Base-by-base conservation (phyloP, 2,329 filamentous ascomycete species). In the Penicillium freii region DNA sequence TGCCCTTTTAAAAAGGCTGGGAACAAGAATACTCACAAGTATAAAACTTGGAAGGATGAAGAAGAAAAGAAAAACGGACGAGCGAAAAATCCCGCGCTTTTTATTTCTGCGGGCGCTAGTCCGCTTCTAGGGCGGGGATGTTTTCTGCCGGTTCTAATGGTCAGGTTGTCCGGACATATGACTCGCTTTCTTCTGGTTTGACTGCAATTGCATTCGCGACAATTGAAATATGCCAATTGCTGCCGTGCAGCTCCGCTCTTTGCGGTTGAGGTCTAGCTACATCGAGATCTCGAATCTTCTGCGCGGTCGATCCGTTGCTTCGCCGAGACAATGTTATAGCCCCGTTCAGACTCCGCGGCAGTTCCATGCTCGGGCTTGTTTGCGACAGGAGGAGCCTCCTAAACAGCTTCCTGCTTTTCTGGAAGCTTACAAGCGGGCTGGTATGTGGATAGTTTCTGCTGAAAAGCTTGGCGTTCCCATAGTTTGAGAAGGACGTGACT, bases 21-120 rank as follows among this genome's bases (percentile, higher is more conserved):
- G 34, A 43, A 64, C 57, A 58, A 43, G 36, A 36, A 44, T 51
- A 86, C 92, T 85, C 82, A 97, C 92, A 82, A 91, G 85, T 88
- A 87, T 89, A 95, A 96, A 95, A 97, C 92, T 90, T 91, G 92
- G 92, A 97, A 96, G 91, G 92, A 91, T 93, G 84, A 87, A 88
- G 84, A 87, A 77, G 71, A 74, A 73, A 82, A 82, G 77, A 81
- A 78, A 77, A 71, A 71, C 68, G 69, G 68, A 64, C 46, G 56
- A 56, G 62, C 43, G 54, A 58, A 54, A 54, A 56, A 58, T 66
- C 61, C 60, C 53, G 55, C 56, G 57, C 49, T 56, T 64, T 67
- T 63, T 63, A 63, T 73, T 62, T 61, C 60, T 62, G 56, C 45
- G 27, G 5, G 42, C 62, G 54, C 70, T 71, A 72, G 62, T 43